These are phyloP conservation scores for Diplodia scrobiculata DNA, from an alignment of 2,329 filamentous ascomycete genomes.

Conservation along the genomic window DNA sequence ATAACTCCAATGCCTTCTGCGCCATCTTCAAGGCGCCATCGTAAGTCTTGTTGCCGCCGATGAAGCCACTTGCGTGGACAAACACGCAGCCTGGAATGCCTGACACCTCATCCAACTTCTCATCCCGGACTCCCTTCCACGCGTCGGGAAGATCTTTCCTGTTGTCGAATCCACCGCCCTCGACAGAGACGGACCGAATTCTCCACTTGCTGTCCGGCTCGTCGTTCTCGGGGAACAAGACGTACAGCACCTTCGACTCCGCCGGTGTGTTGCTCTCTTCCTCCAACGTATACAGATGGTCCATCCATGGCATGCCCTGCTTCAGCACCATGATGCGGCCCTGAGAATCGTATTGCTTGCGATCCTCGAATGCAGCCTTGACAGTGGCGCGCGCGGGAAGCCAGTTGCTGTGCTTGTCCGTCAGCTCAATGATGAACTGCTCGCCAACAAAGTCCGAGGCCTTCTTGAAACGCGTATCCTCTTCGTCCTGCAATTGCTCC, in stretches of 20 bases:
- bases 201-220: slow-evolving; percentile 81
- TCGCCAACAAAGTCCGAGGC: slow-evolving; percentile 85
- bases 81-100: slow-evolving; percentile 79
- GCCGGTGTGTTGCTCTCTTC: slow-evolving; percentile 51
- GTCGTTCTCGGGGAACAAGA: slow-evolving; percentile 84
- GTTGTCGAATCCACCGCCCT: slow-evolving; percentile 85
- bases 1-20: slow-evolving; percentile 59
- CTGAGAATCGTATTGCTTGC: slow-evolving; percentile 67
- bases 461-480: slow-evolving; percentile 76
- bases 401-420: slow-evolving; percentile 76
- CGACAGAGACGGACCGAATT: slow-evolving; percentile 85
- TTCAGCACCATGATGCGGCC: slow-evolving; percentile 82
- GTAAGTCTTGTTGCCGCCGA: slow-evolving; percentile 90
- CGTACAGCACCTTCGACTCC: slow-evolving; percentile 71
- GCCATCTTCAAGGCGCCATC: slow-evolving; percentile 89
- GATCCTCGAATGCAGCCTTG: slow-evolving; percentile 70
- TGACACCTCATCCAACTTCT: slow-evolving; percentile 72
- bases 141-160: slow-evolving; percentile 85
- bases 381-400: slow-evolving; percentile 83
- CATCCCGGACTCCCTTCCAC: slow-evolving; percentile 89
- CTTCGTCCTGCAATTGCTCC: slow-evolving; percentile 63
- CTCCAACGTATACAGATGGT: slow-evolving; percentile 89
- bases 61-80: slow-evolving; percentile 92
- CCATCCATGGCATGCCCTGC: slow-evolving; percentile 88
- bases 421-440: slow-evolving; percentile 79